A percentile compares a stretch with the other conserved stretches of the same genome.
These are phyloP conservation scores for Aphanoascus verrucosus DNA, from an alignment of 2,329 filamentous ascomycete species.

Conservation along the genomic window DNA sequence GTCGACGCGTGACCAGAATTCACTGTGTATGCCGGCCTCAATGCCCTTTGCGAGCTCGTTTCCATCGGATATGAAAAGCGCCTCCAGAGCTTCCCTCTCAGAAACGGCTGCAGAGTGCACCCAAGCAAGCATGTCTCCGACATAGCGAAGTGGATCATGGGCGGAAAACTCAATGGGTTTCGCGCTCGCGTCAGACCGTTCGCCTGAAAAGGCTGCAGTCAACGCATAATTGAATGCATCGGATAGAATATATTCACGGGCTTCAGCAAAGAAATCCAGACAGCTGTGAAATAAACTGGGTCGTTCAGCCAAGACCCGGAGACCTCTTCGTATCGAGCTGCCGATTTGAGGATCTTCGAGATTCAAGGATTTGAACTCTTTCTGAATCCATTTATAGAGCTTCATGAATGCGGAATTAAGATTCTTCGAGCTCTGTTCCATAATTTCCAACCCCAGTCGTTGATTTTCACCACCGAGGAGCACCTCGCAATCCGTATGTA, in stretches of 20 bases:
- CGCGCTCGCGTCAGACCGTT: constrained; percentile 49
- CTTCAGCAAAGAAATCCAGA: constrained; percentile 84
- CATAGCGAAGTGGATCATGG: constrained; percentile 82
- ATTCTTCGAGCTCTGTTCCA: constrained; percentile 79
- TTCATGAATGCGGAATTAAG: constrained; percentile 90
- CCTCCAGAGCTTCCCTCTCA: constrained; percentile 82
- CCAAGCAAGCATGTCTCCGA: constrained; percentile 97
- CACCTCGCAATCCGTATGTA: constrained; percentile 79
- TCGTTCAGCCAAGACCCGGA: constrained; percentile 78
- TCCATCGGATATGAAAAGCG: constrained; percentile 80
- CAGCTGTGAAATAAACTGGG: constrained; percentile 88
- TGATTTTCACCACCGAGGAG: constrained; percentile 85
- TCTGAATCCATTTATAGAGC: constrained; percentile 87
- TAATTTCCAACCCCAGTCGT: constrained; percentile 73
- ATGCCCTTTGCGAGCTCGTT: constrained; percentile 78
- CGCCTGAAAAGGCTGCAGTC: constrained; percentile 56
- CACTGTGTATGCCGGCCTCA: constrained; percentile 65
- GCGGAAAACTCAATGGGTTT: constrained; percentile 93
- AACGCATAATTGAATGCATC: constrained; percentile 83
- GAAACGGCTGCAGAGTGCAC: constrained; percentile 88
- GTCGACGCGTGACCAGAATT: constrained; percentile 65
- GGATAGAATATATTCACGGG: constrained; percentile 72
- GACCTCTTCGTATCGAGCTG: constrained; percentile 66
- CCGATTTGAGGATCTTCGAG: constrained; percentile 91
- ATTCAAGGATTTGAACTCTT: constrained; percentile 83